Evolutionary conservation across 306 rosid genomes (phyloP).

Genomic region (Cicer yamashitae): DNA sequence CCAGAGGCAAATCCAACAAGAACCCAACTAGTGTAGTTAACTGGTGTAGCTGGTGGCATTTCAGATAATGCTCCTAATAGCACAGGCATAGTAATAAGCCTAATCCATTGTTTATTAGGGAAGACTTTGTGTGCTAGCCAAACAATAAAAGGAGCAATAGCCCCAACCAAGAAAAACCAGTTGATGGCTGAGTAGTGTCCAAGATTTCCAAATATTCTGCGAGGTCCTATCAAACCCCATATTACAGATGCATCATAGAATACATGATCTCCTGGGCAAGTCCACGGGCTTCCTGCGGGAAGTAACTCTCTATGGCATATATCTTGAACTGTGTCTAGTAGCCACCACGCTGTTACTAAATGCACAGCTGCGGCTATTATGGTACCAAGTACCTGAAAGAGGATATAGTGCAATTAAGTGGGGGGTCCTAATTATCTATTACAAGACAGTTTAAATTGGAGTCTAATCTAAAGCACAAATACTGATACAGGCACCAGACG

Average conservation of each 20-base stretch:
- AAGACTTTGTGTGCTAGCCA: slow-evolving; percentile 82
- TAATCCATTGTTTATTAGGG: slow-evolving; percentile 73
- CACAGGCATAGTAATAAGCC: slow-evolving; percentile 73
- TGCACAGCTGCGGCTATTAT: slow-evolving; percentile 65
- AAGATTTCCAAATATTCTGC: slow-evolving; percentile 76
- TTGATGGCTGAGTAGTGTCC: slow-evolving; percentile 75
- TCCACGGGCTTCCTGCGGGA: slow-evolving; percentile 83
- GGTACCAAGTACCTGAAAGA: slow-evolving; percentile 66
- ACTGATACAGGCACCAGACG: too few relatives aligned
- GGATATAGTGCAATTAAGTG: background rate
- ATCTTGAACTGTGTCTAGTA: slow-evolving; percentile 70
- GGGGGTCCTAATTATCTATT: background rate
- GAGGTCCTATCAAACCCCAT: slow-evolving; percentile 86
- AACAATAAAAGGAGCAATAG: slow-evolving; percentile 71
- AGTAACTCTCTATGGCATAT: slow-evolving; percentile 69
- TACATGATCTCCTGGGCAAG: slow-evolving; percentile 88
- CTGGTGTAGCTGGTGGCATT: slow-evolving; percentile 87
- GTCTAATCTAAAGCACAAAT: too few relatives aligned
- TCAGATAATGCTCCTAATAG: slow-evolving; percentile 58
- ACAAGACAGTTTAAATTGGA: background rate
- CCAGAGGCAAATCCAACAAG: slow-evolving; percentile 78
- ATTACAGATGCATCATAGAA: slow-evolving; percentile 85
- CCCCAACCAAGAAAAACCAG: slow-evolving; percentile 84
- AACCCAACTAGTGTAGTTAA: slow-evolving; percentile 73
- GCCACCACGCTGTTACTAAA: slow-evolving; percentile 87